Percentiles rank a stretch among this genome's conserved stretches.
These are phyloP conservation scores for Umbilicaria muhlenbergii DNA, from an alignment of 495 filamentous ascomycete genomes.

Conservation along the genomic window DNA sequence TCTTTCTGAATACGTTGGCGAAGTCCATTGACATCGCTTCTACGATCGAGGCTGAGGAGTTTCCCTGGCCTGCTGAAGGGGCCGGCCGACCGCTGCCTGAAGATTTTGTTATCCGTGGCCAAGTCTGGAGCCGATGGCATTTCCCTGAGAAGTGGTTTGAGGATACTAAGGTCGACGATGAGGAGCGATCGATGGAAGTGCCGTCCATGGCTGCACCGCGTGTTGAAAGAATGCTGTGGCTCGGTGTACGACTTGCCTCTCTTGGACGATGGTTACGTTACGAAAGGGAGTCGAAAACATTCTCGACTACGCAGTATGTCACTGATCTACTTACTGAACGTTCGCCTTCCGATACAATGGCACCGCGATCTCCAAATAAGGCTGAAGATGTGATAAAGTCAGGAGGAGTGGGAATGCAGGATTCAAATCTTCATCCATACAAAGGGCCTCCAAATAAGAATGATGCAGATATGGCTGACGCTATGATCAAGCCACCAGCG, in stretches of 20 bases:
- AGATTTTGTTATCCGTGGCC: slow-evolving; percentile 66
- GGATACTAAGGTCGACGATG: slow-evolving; percentile 54
- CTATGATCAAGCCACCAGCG: too few species aligned
- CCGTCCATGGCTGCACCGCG: slow-evolving; percentile 48
- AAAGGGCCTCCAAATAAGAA: neutral
- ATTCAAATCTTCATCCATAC: neutral
- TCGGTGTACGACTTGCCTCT: slow-evolving; percentile 44
- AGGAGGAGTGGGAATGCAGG: neutral
- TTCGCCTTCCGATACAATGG: too few species aligned
- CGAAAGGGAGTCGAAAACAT: neutral
- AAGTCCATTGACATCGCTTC: slow-evolving; percentile 24
- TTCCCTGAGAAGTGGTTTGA: slow-evolving; percentile 58
- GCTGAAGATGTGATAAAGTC: too few species aligned
- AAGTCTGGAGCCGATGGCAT: slow-evolving; percentile 41
- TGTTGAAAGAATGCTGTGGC: slow-evolving; percentile 59
- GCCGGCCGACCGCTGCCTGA: slow-evolving; percentile 54
- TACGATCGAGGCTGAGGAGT: slow-evolving; percentile 32
- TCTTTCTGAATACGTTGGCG: slow-evolving; percentile 49
- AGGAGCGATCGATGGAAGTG: slow-evolving; percentile 57
- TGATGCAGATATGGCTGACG: too few species aligned
- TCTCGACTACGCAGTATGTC: neutral
- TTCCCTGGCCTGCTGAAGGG: slow-evolving; percentile 37
- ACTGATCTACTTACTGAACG: too few species aligned
- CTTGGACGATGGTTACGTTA: slow-evolving; percentile 17
- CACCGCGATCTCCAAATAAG: too few species aligned